Conservation (phyloP, 2,329 filamentous ascomycete species). For the Macrophomina phaseolina region DNA sequence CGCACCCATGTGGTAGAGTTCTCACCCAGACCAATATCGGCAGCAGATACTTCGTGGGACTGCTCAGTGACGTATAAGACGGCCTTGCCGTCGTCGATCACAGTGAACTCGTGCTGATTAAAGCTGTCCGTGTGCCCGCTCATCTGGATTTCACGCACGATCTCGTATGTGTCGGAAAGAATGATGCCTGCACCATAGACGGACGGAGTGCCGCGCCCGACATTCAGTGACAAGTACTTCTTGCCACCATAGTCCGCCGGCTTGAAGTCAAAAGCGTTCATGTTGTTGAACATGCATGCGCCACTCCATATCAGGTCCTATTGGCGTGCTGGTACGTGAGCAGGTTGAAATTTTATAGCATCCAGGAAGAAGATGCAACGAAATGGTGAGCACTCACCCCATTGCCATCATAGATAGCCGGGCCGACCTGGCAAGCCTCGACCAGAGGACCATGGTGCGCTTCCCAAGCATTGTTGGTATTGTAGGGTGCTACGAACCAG, state of each 20-base stretch:
- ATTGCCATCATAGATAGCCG: slow-evolving; percentile 34
- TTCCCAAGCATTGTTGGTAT: slow-evolving; percentile 23
- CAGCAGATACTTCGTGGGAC: background rate
- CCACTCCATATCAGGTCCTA: slow-evolving; percentile 58
- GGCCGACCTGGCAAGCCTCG: slow-evolving; percentile 38
- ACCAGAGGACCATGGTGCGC: slow-evolving; percentile 8
- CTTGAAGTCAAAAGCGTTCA: slow-evolving; percentile 50
- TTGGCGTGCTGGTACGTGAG: background rate
- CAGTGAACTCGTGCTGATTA: slow-evolving; percentile 61
- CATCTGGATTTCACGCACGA: slow-evolving; percentile 52
- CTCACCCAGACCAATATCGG: slow-evolving; percentile 34
- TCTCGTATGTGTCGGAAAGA: slow-evolving; percentile 56
- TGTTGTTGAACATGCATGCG: slow-evolving; percentile 52
- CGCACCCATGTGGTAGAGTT: slow-evolving; percentile 46
- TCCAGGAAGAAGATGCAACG: no score
- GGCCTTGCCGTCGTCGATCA: slow-evolving; percentile 51
- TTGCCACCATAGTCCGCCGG: slow-evolving; percentile 55
- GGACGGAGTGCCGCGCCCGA: slow-evolving; percentile 59
- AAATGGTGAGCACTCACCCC: slow-evolving; percentile 54
- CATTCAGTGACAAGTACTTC: slow-evolving; percentile 53
- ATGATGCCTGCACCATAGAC: slow-evolving; percentile 58
- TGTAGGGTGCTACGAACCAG: slow-evolving; percentile 57
- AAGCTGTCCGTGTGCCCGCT: slow-evolving; percentile 45
- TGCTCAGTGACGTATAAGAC: slow-evolving; percentile 49
- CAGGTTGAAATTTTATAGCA: background rate